Evolutionary conservation across 2,329 filamentous ascomycete genomes (phyloP).

Genomic region (Diaporthe citriasiana): DNA sequence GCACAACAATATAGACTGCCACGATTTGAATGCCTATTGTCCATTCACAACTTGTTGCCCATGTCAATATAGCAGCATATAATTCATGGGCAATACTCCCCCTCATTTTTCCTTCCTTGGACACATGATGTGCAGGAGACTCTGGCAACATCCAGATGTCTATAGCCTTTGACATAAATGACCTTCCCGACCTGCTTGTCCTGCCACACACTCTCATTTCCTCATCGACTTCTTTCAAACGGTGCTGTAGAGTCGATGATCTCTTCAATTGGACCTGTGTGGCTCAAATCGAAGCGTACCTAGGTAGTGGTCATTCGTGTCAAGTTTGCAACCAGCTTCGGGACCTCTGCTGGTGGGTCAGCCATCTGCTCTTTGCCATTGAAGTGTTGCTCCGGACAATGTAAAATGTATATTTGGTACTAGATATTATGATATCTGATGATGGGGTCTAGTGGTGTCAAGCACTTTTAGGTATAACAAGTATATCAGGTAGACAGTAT

Average conservation of each 20-base stretch:
- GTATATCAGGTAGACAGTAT: too few species aligned
- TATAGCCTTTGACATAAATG: background rate
- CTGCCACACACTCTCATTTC: background rate
- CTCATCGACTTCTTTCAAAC: background rate
- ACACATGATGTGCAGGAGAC: background rate
- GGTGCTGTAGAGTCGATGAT: background rate
- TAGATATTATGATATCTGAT: too few species aligned
- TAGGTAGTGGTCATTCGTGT: background rate
- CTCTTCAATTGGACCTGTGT: background rate
- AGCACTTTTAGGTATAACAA: too few species aligned
- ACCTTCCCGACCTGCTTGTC: background rate
- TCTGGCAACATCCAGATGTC: background rate
- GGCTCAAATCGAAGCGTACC: background rate
- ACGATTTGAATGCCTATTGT: background rate
- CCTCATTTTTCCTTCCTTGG: background rate
- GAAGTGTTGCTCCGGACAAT: background rate
- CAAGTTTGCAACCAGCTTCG: slow-evolving; percentile 1
- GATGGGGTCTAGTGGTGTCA: too few species aligned
- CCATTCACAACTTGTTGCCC: background rate
- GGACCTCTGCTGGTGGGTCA: background rate
- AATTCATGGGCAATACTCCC: background rate
- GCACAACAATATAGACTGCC: background rate
- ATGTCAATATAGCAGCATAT: background rate
- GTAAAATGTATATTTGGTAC: too few species aligned
- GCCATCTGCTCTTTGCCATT: background rate